A percentile compares a stretch with the other conserved stretches of the same genome.
These are phyloP conservation scores for Lomentospora prolificans DNA, from an alignment of 2,329 filamentous ascomycete genomes.

Conservation along the genomic window DNA sequence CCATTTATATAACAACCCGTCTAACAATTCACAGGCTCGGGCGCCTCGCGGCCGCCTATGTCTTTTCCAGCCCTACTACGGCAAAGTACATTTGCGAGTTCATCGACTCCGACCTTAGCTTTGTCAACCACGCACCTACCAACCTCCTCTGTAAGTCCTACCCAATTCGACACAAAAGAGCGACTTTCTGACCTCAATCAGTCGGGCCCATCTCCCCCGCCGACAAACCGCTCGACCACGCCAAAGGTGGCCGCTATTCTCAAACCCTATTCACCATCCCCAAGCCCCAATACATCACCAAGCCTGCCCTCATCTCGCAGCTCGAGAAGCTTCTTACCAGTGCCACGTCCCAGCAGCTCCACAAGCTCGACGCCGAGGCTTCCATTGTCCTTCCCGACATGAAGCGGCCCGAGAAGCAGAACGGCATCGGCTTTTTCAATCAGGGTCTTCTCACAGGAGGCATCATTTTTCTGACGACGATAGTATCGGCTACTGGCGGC, in stretches of 20 bases:
- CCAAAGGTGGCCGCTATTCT: constrained; percentile 25
- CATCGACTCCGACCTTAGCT: constrained; percentile 36
- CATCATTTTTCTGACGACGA: constrained; percentile 15
- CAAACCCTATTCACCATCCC: constrained; percentile 31
- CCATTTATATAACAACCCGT: too few species aligned
- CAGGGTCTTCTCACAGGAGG: constrained; percentile 31
- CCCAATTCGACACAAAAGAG: too few species aligned
- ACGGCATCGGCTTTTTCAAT: constrained; percentile 36
- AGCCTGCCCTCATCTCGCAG: constrained; percentile 12
- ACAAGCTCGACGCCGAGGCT: constrained; percentile 9
- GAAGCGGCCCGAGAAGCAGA: constrained; percentile 18
- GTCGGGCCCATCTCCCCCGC: constrained; percentile 14
- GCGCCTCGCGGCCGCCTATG: constrained; percentile 34
- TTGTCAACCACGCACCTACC: constrained; percentile 47
- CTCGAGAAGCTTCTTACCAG: constrained; percentile 15
- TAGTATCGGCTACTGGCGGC: not conserved
- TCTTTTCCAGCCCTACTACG: constrained; percentile 37
- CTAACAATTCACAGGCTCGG: constrained; percentile 15
- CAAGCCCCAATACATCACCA: constrained; percentile 30
- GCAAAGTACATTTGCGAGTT: constrained; percentile 53
- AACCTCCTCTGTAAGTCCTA: constrained; percentile 31
- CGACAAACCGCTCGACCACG: not conserved
- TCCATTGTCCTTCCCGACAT: constrained; percentile 17
- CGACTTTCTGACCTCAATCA: too few species aligned
- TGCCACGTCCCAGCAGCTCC: constrained; percentile 6